Evolutionary conservation across 495 filamentous ascomycete genomes (phyloP).

Genomic region (Durotheca rogersii): DNA sequence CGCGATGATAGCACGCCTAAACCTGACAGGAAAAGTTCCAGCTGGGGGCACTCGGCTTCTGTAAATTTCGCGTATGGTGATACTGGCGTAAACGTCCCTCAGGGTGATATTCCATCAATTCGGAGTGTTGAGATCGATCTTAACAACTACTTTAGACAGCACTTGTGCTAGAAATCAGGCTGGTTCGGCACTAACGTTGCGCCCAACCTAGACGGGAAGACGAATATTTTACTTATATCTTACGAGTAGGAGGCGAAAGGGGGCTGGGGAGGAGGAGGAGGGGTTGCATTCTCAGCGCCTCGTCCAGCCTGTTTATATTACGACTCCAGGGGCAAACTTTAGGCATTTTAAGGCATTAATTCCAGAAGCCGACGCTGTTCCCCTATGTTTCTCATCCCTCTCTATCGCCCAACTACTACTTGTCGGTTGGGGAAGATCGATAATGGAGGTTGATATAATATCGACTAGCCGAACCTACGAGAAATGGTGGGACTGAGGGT

Average conservation of each 20-base stretch:
- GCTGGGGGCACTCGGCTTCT: constrained; percentile 11
- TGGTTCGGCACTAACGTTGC: constrained; percentile 21
- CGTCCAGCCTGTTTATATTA: constrained; percentile 21
- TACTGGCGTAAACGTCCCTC: too few species aligned
- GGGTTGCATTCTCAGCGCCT: constrained; percentile 2
- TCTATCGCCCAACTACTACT: too few species aligned
- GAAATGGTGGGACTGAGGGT: too few species aligned
- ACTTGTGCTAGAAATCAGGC: background rate
- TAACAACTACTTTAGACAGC: too few species aligned
- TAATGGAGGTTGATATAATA: too few species aligned
- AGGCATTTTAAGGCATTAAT: constrained; percentile 22
- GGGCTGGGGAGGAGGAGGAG: too few species aligned
- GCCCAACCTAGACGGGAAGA: background rate
- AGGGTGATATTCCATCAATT: constrained; percentile 11
- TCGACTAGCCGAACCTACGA: too few species aligned
- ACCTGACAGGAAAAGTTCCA: background rate
- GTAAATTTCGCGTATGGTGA: too few species aligned
- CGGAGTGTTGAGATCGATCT: too few species aligned
- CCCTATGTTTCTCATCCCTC: constrained; percentile 6
- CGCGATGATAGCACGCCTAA: constrained; percentile 12
- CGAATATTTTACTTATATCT: too few species aligned
- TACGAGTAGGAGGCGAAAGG: constrained; percentile 9
- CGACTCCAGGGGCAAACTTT: background rate
- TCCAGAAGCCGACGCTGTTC: background rate
- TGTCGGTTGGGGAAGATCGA: too few species aligned